Base-by-base conservation (phyloP, 768 basidiomycete genomes). In the Boletus speciosus region DNA sequence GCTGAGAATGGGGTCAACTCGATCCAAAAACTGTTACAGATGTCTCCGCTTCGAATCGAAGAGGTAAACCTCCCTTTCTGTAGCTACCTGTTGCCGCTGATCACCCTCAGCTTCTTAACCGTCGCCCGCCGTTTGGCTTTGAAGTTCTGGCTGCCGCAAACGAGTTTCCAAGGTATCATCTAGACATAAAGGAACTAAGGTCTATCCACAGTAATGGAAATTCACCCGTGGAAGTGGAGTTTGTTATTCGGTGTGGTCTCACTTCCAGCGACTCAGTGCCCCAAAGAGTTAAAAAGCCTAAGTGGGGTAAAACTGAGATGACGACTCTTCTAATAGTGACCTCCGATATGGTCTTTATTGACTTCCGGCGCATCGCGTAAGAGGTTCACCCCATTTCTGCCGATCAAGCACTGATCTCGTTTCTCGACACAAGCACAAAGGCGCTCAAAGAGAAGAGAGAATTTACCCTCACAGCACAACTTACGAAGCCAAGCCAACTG, bases 301-400 rank as follows among this genome's bases (percentile, higher is more conserved):
- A 78, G 59, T 63, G 66, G 50, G 67, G 73, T n/a, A 67, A 67
- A 43, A 67, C 71, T 7, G 82, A 85, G 56, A 85, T 83, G 77
- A 90, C 91, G 1, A 75, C 80, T 29, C 74, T 93, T n/a, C 69
- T 93, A 40, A 85, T 86, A 5, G 44, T 89, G 37, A 90, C 86
- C 0, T 91, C 90, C 1, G 91, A 93, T 65, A 70, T 82, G 61
- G 78, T 80, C 23, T 83, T 86, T 48, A 69, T 96, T 52, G 90
- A 93, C 64, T 93, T 88, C 65, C 84, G 92, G 31, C 81, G 88
- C 21, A 88, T 89, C 41, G 75, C 80, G 93, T 93, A 61, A 60
- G 78, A 63, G 10, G 4, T n/a, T 58, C 32, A 36, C 4, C 8
- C 37, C 7, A n/a, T 59, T 39, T 25, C 25, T 32, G 14, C n/a